Evolutionary conservation across 2,329 filamentous ascomycete genomes (phyloP), one percentile per base, ranked within the genome.

Genomic region (Fonsecaea pugnacius): DNA sequence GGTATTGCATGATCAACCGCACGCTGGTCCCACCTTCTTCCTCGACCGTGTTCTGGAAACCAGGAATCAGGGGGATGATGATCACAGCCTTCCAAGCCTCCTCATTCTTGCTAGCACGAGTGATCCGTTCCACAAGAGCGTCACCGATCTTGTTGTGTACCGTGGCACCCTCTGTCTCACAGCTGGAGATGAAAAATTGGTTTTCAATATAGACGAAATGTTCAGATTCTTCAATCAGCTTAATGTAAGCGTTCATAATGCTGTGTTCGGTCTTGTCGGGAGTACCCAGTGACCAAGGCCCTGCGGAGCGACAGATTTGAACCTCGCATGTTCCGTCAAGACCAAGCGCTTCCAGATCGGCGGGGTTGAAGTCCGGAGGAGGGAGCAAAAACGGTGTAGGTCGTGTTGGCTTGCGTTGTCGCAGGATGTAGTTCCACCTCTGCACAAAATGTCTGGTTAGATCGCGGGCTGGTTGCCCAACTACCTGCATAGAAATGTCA

Each of bases 181-280:
- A 95, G 70, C 91, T 96, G 38, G 91, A 96, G 76, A 99, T 91
- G 80, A 96, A 99, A 78, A 98, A 99, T 74, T 99, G 95, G 74
- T 99, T 99, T 76, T 99, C 95, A 70, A 98, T 96, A 77, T 99
- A 98, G 58, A 98, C 91, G 73, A 97, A 96, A 76, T 98, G 95
- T 54, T 99, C 92, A 1, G 92, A 97, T 69, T 94, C 90, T 69
- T 95, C 89, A 70, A 99, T 99, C 82, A 96, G 87, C 75, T 96
- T 95, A 70, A 96, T 85, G 73, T 98, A 98, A 3, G 95, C 94
- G 68, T 90, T 95, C 84, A 96, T 93, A 74, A 99, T 98, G 74
- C 94, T 98, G 76, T 93, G 89, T 75, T 99, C 95, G 0, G 89
- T 91, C 64, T 92, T 86, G 62, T 92, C 90, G 0, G 85, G 84